Base-by-base conservation (phyloP, 208 protist genomes). In the Angomonas ambiguus region DNA sequence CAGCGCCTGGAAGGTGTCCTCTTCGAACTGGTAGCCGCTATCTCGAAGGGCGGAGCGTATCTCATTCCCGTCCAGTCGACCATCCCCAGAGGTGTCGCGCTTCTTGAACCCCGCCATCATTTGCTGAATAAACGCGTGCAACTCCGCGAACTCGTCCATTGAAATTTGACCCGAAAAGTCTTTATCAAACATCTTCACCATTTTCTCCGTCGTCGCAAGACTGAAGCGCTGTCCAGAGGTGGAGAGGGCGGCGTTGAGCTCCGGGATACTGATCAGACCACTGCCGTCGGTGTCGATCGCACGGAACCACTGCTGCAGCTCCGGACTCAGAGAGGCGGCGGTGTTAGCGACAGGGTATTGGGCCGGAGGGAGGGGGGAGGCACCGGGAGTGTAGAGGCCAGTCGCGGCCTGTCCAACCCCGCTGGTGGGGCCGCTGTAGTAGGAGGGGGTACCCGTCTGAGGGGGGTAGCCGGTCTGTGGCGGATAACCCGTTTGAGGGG, bases 111-210 rank as follows among this genome's bases (percentile, higher is more conserved):
- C 82, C 20, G 71, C 45, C 66, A 71, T 62, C 80, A 92, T 88
- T 4, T 56, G 2, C 34, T 67, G 67, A 63, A 94, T 77, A 42
- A 85, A 92, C 49, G 74, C n/a, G 63, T 91, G 77, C 6, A 92
- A 62, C 32, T 85, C 57, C 38, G 73, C 66, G 62, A 94, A 94
- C 62, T 93, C 88, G 5, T 74, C 38, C n/a, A 87, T 82, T 8
- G 70, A 73, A 57, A 94, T 79, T 45, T 69, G 51, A 48, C 83
- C 88, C 33, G 69, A 76, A 41, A 63, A 42, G 66, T 94, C 74
- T 22, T 61, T 53, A 63, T 96, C 88, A 65, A 85, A 93, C 73
- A 92, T 83, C 48, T 24, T 62, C 27, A 96, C 55, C 55, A 96
- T 60, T 58, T 75, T 77, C 71, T 91, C 76, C 1, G 84, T 87